Conservation (phyloP, 345 rosid genomes). For the Euphorbia lathyris region DNA sequence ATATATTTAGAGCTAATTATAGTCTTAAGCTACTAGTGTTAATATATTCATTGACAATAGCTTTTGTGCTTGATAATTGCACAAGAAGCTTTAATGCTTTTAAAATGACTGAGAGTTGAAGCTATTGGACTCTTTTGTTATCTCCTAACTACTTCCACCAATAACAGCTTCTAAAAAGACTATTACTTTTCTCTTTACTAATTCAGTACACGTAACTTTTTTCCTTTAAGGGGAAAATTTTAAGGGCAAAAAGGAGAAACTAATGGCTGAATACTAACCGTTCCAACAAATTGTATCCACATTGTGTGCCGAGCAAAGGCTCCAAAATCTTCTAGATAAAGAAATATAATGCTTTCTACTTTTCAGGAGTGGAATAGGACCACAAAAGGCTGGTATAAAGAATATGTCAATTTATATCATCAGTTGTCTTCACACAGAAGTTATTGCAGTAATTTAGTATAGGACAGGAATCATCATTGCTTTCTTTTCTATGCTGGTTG, state of each 20-base stretch:
- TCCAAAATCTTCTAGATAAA: constrained; percentile 8
- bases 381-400: neutral
- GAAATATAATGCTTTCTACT: neutral
- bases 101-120: constrained; percentile 10
- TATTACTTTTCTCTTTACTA: neutral
- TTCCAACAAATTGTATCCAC: neutral
- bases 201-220: neutral
- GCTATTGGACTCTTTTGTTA: constrained; percentile 6
- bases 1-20: neutral
- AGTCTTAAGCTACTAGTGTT: neutral
- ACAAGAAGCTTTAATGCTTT: neutral
- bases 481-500: constrained; percentile 30
- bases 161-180: constrained; percentile 2
- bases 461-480: constrained; percentile 38
- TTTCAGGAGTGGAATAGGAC: neutral
- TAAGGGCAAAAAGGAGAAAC: neutral
- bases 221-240: neutral
- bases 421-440: constrained; percentile 14
- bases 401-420: constrained; percentile 10
- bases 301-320: neutral
- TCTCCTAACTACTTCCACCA: constrained; percentile 9
- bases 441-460: constrained; percentile 29
- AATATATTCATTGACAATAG: neutral
- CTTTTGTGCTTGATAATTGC: constrained; percentile 9
- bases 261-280: neutral